These are phyloP conservation scores for Ceratocystis papillata DNA, from an alignment of 2,329 filamentous ascomycete species.

Conservation along the genomic window DNA sequence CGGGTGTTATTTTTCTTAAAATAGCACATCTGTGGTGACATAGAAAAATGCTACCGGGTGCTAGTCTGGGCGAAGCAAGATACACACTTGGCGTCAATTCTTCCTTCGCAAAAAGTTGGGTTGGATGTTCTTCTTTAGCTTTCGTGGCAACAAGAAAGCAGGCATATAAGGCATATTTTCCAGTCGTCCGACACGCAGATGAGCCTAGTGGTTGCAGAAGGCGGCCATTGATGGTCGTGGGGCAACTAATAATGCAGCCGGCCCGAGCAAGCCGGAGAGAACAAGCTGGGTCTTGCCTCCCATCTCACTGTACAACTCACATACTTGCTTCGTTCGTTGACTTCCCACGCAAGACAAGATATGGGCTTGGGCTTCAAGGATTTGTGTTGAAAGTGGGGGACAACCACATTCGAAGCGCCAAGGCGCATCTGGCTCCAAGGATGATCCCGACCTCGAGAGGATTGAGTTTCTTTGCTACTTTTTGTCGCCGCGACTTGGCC, in stretches of 20 bases:
- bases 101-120: background rate
- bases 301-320: too few species aligned
- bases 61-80: background rate
- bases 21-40: conserved; percentile 3
- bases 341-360: background rate
- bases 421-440: conserved; percentile 4
- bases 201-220: background rate
- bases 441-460: background rate
- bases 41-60: background rate
- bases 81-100: background rate
- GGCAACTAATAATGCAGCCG: background rate
- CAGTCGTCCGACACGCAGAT: background rate
- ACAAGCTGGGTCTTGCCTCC: background rate
- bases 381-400: background rate
- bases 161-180: background rate
- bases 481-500: too few species aligned
- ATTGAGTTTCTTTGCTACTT: too few species aligned
- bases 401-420: background rate
- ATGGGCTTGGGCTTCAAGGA: conserved; percentile 5
- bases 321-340: background rate
- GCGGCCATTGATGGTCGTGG: background rate
- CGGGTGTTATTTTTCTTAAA: conserved; percentile 9
- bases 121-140: background rate
- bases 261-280: background rate
- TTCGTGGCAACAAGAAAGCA: background rate